These are phyloP conservation scores for Arthrobotrys entomopaga DNA, from an alignment of 2,329 filamentous ascomycete genomes.

Conservation along the genomic window DNA sequence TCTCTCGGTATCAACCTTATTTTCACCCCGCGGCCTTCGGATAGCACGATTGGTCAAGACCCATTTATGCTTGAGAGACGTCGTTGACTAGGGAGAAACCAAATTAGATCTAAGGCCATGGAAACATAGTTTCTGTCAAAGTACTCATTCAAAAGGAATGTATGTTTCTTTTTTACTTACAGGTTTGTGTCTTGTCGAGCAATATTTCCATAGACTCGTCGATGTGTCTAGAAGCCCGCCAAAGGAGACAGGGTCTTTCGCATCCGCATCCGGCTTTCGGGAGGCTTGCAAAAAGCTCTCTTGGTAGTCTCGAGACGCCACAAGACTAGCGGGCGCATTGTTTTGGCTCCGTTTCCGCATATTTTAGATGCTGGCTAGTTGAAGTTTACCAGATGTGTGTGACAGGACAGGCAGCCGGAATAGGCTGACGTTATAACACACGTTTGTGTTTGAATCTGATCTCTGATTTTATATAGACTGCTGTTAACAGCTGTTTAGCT, in stretches of 20 bases:
- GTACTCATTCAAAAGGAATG: background rate
- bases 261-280: conserved; percentile 28
- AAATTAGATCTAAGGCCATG: background rate
- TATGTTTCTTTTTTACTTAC: conserved; percentile 20
- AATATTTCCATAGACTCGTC: conserved; percentile 26
- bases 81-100: conserved; percentile 22
- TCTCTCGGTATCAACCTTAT: conserved; percentile 12
- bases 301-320: conserved; percentile 12
- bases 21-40: conserved; percentile 10
- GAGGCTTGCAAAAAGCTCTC: conserved; percentile 16
- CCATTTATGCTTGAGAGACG: conserved; percentile 30
- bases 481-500: conserved; percentile 37
- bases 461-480: conserved; percentile 15
- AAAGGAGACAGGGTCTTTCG: conserved; percentile 5
- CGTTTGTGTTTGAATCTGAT: conserved; percentile 14
- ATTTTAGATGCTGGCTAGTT: conserved; percentile 3
- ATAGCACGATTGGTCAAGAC: conserved; percentile 3
- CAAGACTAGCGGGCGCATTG: conserved; percentile 18
- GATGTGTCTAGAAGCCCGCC: conserved; percentile 11
- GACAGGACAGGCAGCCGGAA: conserved; percentile 7
- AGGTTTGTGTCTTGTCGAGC: conserved; percentile 17
- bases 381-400: conserved; percentile 4
- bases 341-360: conserved; percentile 44
- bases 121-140: background rate
- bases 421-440: conserved; percentile 10